Evolutionary conservation across 2,329 filamentous ascomycete species (phyloP).

Genomic region (Monosporascus sp.): DNA sequence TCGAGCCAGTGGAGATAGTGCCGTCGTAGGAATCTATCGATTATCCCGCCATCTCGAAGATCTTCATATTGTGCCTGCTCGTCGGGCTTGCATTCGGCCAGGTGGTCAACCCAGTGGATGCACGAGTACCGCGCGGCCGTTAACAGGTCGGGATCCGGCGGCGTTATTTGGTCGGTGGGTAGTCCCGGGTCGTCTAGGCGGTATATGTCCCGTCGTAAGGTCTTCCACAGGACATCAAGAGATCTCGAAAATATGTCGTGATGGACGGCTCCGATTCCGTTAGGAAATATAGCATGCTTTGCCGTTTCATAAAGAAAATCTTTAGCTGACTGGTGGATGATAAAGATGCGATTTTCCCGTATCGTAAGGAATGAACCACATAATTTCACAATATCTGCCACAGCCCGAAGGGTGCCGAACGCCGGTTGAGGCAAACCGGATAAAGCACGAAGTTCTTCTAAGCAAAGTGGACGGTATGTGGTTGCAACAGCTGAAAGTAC

Average conservation of each 20-base stretch:
- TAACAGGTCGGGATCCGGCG: too few relatives aligned
- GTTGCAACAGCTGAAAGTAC: slow-evolving; percentile 28
- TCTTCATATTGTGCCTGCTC: too few relatives aligned
- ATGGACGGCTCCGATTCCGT: background rate
- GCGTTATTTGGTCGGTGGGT: too few relatives aligned
- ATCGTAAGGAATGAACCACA: slow-evolving; percentile 37
- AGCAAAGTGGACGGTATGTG: slow-evolving; percentile 30
- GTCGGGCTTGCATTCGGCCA: too few relatives aligned
- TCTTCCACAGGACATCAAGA: slow-evolving; percentile 22
- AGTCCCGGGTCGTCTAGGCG: too few relatives aligned
- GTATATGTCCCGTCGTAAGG: slow-evolving; percentile 30
- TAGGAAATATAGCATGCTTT: slow-evolving; percentile 1
- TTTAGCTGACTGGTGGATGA: slow-evolving; percentile 40
- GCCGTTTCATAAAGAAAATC: slow-evolving; percentile 29
- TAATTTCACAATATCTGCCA: slow-evolving; percentile 23
- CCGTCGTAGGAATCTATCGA: too few relatives aligned
- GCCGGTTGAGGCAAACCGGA: background rate
- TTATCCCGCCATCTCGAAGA: too few relatives aligned
- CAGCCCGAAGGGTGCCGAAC: background rate
- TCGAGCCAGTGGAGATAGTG: too few relatives aligned
- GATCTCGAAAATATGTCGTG: slow-evolving; percentile 17
- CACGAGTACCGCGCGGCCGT: too few relatives aligned
- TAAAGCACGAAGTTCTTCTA: slow-evolving; percentile 29
- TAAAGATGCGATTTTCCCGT: slow-evolving; percentile 22
- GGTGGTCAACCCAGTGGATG: too few relatives aligned